Base-by-base conservation (phyloP, 208 protist genomes). In the Trichomonas gallinae region DNA sequence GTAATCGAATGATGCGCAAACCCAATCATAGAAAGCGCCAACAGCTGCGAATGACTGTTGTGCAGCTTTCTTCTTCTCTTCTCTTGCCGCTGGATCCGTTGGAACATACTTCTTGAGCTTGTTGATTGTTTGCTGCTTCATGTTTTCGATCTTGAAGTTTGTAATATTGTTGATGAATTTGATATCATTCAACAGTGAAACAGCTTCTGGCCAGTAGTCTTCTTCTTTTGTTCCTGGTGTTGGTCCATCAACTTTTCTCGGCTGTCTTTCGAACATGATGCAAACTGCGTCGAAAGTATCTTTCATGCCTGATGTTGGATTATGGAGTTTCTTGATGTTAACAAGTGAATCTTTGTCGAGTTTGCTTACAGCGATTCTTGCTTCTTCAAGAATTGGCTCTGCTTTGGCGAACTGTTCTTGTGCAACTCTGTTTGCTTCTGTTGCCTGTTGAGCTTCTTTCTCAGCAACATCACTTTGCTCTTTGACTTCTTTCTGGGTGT, bases 141-240 rank as follows among this genome's bases (percentile, higher is more conserved):
- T 98, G 97, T 98, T 98, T 96, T 99, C 98, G 97, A 99, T 98
- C 98, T 99, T 98, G 97, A 99, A 99, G 31, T 98, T 98, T 96
- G 99, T 98, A 88, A 99, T 98, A 97, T 98, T 98, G 63, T 98
- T 97, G 96, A 99, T 98, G 97, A 99, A 99, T 97, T 99, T 99
- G n/a, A 98, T 97, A 96, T 99, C 98, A 96, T 98, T 97, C 34
- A 99, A 97, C 10, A 96, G 17, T 10, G 36, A 44, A 38, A 82
- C 36, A 45, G 46, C 44, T 96, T 63, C 93, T 44, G 93, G 49
- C 51, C 51, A 63, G 34, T 81, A 96, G 42, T 96, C 46, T 34
- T 96, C 93, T 34, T 45, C 26, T 48, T 82, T 81, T 13, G 26
- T 40, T 31, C 51, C 51, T 31, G 49, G 49, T 81, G 26, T 96